Conservation (phyloP, 2,329 filamentous ascomycete species). For the Fusarium caatingaense region DNA sequence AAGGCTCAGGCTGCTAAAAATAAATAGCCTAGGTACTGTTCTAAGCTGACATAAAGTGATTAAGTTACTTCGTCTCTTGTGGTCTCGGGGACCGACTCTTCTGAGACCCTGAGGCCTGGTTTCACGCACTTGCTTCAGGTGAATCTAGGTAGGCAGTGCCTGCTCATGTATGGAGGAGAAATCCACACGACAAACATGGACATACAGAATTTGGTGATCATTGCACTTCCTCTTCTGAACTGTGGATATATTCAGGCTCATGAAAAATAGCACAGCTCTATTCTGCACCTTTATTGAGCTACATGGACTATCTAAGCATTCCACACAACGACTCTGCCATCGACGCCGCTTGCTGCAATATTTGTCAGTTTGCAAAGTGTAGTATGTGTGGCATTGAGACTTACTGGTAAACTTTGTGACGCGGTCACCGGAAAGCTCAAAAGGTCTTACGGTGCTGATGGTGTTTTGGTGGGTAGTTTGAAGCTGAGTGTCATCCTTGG, state of each 20-base stretch:
- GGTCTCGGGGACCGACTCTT: too few species aligned
- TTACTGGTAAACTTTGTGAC: conserved; percentile 89
- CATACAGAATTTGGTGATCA: neutral
- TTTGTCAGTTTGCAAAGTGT: conserved; percentile 43
- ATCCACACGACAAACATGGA: neutral
- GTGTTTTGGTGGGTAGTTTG: conserved; percentile 98
- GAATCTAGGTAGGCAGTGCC: neutral
- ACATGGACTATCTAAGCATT: conserved; percentile 60
- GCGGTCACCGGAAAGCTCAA: conserved; percentile 71
- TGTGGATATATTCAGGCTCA: neutral
- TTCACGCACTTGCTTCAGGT: neutral
- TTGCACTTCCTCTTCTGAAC: neutral
- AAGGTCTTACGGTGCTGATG: conserved; percentile 84
- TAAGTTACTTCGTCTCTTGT: too few species aligned
- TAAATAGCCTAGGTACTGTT: too few species aligned
- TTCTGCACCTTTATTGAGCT: neutral
- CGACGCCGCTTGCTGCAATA: conserved; percentile 77
- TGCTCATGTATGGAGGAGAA: neutral
- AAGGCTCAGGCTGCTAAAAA: too few species aligned
- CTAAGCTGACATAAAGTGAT: too few species aligned
- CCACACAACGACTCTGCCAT: conserved; percentile 86
- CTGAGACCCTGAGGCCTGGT: neutral
- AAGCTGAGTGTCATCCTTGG: conserved; percentile 90
- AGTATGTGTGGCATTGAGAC: conserved; percentile 51
- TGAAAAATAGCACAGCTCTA: neutral